Evolutionary conservation across 352 stramenopile genomes (phyloP).

Genomic region (Pythium angustatum): DNA sequence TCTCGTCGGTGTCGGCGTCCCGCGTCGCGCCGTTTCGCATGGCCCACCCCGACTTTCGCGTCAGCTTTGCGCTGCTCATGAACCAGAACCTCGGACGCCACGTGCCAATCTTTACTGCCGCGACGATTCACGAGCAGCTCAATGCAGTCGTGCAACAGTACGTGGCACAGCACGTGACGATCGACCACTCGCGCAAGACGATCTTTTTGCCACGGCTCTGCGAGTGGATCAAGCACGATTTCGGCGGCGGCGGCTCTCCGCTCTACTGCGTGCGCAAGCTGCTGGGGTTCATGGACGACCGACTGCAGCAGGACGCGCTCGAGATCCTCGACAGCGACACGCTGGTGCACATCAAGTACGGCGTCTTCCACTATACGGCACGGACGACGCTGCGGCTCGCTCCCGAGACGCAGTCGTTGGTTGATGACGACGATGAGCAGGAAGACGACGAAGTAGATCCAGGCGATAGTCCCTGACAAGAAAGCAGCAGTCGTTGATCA

Average conservation of each 20-base stretch:
- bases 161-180: slow-evolving; percentile 36
- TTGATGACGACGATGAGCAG: not conserved
- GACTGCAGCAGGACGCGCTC: slow-evolving; percentile 47
- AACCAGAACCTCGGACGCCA: slow-evolving; percentile 35
- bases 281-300: slow-evolving; percentile 61
- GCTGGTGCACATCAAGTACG: slow-evolving; percentile 57
- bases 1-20: not conserved
- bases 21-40: slow-evolving; percentile 41
- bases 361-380: slow-evolving; percentile 52
- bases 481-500: too few relatives aligned
- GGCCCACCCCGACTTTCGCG: slow-evolving; percentile 72
- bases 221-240: slow-evolving; percentile 79
- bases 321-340: slow-evolving; percentile 44
- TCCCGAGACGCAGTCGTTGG: not conserved
- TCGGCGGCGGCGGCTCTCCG: slow-evolving; percentile 40
- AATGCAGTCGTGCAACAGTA: slow-evolving; percentile 49
- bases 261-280: slow-evolving; percentile 74
- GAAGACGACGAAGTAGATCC: not conserved
- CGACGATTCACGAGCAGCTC: slow-evolving; percentile 68
- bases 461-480: not conserved
- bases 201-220: slow-evolving; percentile 67
- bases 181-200: slow-evolving; percentile 29
- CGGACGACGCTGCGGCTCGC: slow-evolving; percentile 24
- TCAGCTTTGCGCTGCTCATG: slow-evolving; percentile 70
- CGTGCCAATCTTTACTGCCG: slow-evolving; percentile 34